Conservation (phyloP, 805 yeast species). For the Candida vaughaniae region DNA sequence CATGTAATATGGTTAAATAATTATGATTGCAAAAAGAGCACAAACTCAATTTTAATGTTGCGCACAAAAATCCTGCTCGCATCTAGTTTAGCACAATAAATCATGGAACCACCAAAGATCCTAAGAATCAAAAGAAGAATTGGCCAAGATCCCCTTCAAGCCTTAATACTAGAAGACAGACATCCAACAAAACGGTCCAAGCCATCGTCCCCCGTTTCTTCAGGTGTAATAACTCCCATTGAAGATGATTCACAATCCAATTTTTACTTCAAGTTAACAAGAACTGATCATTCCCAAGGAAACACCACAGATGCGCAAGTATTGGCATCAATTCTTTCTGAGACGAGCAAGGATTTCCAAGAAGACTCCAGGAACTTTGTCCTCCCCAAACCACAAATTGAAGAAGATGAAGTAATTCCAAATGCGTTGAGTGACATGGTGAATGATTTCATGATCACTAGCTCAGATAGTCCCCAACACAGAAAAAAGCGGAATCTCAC, state of each 20-base stretch:
- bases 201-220: slow-evolving; percentile 35
- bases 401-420: slow-evolving; percentile 43
- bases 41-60: too few species aligned
- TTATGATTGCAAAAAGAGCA: slow-evolving; percentile 13
- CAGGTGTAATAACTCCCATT: slow-evolving; percentile 21
- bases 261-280: slow-evolving; percentile 32
- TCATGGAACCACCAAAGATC: slow-evolving; percentile 51
- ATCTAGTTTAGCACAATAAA: too few species aligned
- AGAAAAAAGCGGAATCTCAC: slow-evolving; percentile 15
- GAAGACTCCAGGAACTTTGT: slow-evolving; percentile 29
- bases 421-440: slow-evolving; percentile 76
- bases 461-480: slow-evolving; percentile 16
- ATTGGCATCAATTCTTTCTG: slow-evolving; percentile 12
- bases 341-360: slow-evolving; percentile 5
- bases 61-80: too few species aligned
- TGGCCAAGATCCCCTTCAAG: slow-evolving; percentile 85
- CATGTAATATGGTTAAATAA: slow-evolving; percentile 3
- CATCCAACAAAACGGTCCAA: slow-evolving; percentile 41
- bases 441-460: slow-evolving; percentile 48
- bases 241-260: slow-evolving; percentile 30
- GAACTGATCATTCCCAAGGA: slow-evolving; percentile 29
- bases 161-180: slow-evolving; percentile 53
- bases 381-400: slow-evolving; percentile 31
- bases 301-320: slow-evolving; percentile 5
- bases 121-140: slow-evolving; percentile 86